Evolutionary conservation across 2,329 filamentous ascomycete species (phyloP), one percentile per base, ranked within the genome.

Genomic region (Talaromyces sp.): DNA sequence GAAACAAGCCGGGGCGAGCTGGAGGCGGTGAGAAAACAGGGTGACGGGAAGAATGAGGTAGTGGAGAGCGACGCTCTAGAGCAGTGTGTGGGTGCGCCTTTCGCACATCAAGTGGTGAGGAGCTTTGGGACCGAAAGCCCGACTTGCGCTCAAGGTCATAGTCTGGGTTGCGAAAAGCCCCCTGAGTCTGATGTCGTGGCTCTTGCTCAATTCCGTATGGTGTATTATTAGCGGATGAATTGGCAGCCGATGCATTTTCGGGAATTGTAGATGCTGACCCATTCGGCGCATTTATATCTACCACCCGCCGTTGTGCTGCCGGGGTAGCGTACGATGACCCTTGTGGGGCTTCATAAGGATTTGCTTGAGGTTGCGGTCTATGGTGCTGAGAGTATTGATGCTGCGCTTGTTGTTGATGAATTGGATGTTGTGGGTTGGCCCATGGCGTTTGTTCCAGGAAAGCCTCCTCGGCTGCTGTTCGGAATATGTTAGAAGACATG

Each of bases 361-460:
- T 27, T 9, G 24, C 24, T 27, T 63, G 65, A 22, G 53, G 60
- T 42, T 68, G 70, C 3, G 67, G 65, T 36, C 72, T 64, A 49
- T 68, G 65, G 22, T 68, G 72, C 36, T 76, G 72, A 37, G 75
- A 72, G 45, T 75, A 69, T 56, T 76, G 69, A 55, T 83, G 81
- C 65, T 76, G 72, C 37, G 75, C 70, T 48, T 76, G 69, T 57
- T 76, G 69, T 55, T 83, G 81, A 67, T 90, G 86, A 9, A 85
- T 82, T 6, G 88, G 86, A 67, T 91, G 87, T 61, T 93, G 90
- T 16, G 91, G 90, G 68, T 96, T 96, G 32, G 91, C 91, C 92
- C 92, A 97, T 1, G 91, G 88, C 4, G 90, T 96, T 62, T 93
- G 87, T 66, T 95, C 90, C 50, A 96, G 82, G 63, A 94, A 96